Evolutionary conservation across 108 stramenopile species (phyloP), one percentile per base, ranked within the genome.

Genomic region (Parmales sp.): DNA sequence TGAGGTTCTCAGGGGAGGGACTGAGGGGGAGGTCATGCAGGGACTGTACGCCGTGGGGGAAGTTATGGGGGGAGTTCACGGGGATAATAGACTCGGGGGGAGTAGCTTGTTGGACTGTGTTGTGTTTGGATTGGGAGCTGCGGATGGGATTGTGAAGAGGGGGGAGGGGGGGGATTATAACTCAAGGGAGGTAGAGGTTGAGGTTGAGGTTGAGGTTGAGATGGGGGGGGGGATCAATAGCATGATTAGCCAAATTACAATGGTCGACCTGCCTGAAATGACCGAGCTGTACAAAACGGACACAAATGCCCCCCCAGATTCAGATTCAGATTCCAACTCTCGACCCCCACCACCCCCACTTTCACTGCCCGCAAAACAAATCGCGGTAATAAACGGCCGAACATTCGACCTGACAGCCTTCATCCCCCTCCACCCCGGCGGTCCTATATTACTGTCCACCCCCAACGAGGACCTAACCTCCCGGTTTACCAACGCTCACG

Each of bases 31-130:
- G 13, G 51, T 60, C 38, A 84, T 89, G 63, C 73, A 68, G 38
- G 85, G 87, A 8, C 74, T 90, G 37, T 80, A 82, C 65, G 89
- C 85, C 20, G 86, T 76, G 18, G 89, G 89, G 39, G 89, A 90
- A 65, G 85, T 85, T 6, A 86, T 85, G 1, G 89, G 89, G 51
- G 89, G 87, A 1, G 83, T 90, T 23, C 86, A 90, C 64, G 86
- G 86, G 5, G 75, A 76, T 41, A 89, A 91, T 64, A 82, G 88
- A 3, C 69, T 95, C 16, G 93, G 87, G 26, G 93, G 93, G 2
- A 95, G 93, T 54, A 83, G 81, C 19, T 79, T 95, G 28, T 74
- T 93, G 39, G 93, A 95, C 64, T 95, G 93, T 64, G 85, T 84
- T 16, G 93, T 95, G 7, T 91, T 86, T 65, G 93, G 93, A 7